Percentiles rank a stretch among this genome's conserved stretches.
Conservation (phyloP, 179 eudicot genomes). For the Beta lomatogona region DNA sequence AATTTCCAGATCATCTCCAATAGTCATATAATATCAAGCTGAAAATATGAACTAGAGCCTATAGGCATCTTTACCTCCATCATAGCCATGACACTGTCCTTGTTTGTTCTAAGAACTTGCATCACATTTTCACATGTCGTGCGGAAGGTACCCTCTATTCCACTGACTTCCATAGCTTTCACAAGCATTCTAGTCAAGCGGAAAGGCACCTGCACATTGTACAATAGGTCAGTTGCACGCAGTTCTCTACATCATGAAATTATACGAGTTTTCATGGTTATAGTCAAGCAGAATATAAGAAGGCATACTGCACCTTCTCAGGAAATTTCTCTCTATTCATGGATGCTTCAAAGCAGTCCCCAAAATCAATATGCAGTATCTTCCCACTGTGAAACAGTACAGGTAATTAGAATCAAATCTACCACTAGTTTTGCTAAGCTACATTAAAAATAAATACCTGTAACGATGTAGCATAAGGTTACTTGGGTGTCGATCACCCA, state of each 20-base stretch:
- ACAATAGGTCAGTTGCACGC: background rate
- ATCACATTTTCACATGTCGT: constrained; percentile 98
- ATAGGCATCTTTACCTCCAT: constrained; percentile 78
- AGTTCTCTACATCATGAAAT: background rate
- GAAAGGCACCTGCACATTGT: constrained; percentile 75
- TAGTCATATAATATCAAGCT: background rate
- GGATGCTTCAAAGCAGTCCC: constrained; percentile 99
- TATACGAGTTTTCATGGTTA: background rate
- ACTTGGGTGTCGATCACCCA: constrained; percentile 99
- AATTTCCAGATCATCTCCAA: background rate
- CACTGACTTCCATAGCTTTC: constrained; percentile 99
- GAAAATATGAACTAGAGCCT: background rate
- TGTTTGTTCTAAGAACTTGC: constrained; percentile 93
- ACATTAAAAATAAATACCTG: constrained; percentile 55
- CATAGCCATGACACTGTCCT: constrained; percentile 99
- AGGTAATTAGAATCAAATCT: constrained; percentile 6
- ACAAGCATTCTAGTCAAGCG: constrained; percentile 99
- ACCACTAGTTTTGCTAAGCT: background rate
- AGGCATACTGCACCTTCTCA: constrained; percentile 53
- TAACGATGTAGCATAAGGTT: constrained; percentile 96
- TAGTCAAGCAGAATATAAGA: background rate
- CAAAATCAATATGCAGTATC: constrained; percentile 96
- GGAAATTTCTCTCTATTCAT: constrained; percentile 99
- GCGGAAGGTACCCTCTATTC: constrained; percentile 96
- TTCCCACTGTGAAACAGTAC: constrained; percentile 73